Base-by-base conservation (phyloP, 83 land plant genomes). In the Diphasiastrum complanatum region DNA sequence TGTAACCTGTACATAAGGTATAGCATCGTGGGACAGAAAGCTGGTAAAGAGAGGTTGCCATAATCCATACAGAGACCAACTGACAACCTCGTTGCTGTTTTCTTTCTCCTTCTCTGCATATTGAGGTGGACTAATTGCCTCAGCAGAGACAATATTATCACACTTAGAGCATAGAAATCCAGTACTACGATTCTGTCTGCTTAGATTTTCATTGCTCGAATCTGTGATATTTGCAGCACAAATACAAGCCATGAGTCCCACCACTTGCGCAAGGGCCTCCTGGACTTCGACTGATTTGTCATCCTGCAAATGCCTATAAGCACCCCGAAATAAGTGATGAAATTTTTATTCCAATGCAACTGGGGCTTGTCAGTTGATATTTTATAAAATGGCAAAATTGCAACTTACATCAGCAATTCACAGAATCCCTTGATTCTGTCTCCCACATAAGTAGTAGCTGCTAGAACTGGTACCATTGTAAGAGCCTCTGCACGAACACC, bases 241-340 rank as follows among this genome's bases (percentile, higher is more conserved):
- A n/a, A 85, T 75, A 59, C 96, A 95, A 33, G 81, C 70, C 63
- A 95, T 62, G 50, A 57, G 67, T 31, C 96, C 96, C 67, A 95
- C 43, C 49, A 57, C 55, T 43, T 43, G 51, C 26, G 81, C 75
- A 24, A 84, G 51, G 6, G 73, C 45, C 65, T 73, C 82, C 26
- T 76, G 75, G 60, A 93, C 80, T 47, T 73, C 65, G 2, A 72
- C 76, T 66, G 53, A 64, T 46, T 53, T 58, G 28, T 78, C 80
- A 29, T 60, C 53, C n/a, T 26, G 51, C 45, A 78, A 59, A 26
- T 29, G 30, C 74, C 98, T 92, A 78, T 43, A 64, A 47, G 45
- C n/a, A n/a, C n/a, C n/a, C n/a, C n/a, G n/a, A n/a, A n/a, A n/a
- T n/a, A n/a, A n/a, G n/a, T n/a, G n/a, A n/a, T n/a, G n/a, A n/a